phyloP scores from a whole-genome alignment of 2,329 filamentous ascomycete species.

The Xylariaceae sp. region DNA sequence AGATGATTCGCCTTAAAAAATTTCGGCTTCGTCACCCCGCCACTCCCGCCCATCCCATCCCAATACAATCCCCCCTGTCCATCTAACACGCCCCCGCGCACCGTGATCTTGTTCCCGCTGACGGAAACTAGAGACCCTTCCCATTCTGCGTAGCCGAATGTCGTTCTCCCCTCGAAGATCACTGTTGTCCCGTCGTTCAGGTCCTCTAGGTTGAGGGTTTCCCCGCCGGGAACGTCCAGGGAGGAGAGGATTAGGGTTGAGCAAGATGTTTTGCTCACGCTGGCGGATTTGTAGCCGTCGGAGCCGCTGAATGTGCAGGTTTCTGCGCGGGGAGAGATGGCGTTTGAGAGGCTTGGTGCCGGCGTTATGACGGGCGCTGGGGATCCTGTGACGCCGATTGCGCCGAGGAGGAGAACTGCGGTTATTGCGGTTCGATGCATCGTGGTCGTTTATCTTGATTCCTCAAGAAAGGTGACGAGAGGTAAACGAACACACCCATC shows the following conservation, averaged over 20 bases:
- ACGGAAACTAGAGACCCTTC: slow-evolving; percentile 58
- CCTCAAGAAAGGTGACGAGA: too few relatives aligned
- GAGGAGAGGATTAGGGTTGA: slow-evolving; percentile 48
- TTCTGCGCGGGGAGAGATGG: slow-evolving; percentile 6
- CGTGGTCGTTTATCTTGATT: too few relatives aligned
- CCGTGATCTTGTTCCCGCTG: slow-evolving; percentile 50
- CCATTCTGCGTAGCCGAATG: slow-evolving; percentile 63
- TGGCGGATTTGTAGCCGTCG: slow-evolving; percentile 36
- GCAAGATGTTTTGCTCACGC: slow-evolving; percentile 47
- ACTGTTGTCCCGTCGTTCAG: slow-evolving; percentile 35
- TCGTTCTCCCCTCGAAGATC: slow-evolving; percentile 60
- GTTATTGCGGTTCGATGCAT: neutral
- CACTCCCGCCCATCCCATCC: slow-evolving; percentile 55
- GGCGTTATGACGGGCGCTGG: slow-evolving; percentile 9
- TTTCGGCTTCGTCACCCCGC: slow-evolving; percentile 60
- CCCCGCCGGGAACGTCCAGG: slow-evolving; percentile 53
- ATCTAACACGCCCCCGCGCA: slow-evolving; percentile 51
- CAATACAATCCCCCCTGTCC: slow-evolving; percentile 55
- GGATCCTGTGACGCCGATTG: neutral
- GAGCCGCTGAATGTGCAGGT: slow-evolving; percentile 53
- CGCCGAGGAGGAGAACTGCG: neutral
- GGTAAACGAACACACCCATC: too few relatives aligned
- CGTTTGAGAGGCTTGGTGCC: slow-evolving; percentile 12
- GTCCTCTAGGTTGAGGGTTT: slow-evolving; percentile 46
- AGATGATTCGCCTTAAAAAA: slow-evolving; percentile 54